Conservation (phyloP, 2,329 filamentous ascomycete species). For the Polytolypa hystricis region DNA sequence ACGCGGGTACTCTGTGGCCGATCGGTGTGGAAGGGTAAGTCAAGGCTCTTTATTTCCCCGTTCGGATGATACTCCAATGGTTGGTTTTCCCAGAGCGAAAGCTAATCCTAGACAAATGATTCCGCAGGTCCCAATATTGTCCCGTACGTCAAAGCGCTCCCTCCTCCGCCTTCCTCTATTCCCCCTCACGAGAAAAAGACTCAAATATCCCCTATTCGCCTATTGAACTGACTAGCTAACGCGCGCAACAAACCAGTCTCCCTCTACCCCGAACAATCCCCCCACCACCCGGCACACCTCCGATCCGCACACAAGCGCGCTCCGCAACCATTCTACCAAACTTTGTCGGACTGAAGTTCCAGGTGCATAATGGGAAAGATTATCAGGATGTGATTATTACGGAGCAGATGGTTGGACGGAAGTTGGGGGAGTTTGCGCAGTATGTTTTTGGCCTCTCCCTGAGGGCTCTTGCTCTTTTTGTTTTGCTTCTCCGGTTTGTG, state of each 20-base stretch:
- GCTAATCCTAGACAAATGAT: constrained; percentile 10
- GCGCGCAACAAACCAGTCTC: constrained; percentile 20
- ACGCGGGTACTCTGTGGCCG: constrained; percentile 59
- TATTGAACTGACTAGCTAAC: too few species aligned
- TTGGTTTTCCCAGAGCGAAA: constrained; percentile 9
- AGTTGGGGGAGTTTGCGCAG: constrained; percentile 84
- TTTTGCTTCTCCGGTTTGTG: constrained; percentile 1
- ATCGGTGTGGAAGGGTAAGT: constrained; percentile 77
- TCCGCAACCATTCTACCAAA: constrained; percentile 82
- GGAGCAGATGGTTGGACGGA: constrained; percentile 93
- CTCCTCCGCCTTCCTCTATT: too few species aligned
- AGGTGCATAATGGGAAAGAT: constrained; percentile 82
- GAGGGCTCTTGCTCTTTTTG: constrained; percentile 1
- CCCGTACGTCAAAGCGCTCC: too few species aligned
- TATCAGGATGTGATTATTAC: constrained; percentile 76
- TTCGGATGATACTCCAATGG: too few species aligned
- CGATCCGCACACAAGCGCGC: constrained; percentile 78
- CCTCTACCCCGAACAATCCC: constrained; percentile 31
- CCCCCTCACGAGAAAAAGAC: neutral
- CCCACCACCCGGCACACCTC: constrained; percentile 52
- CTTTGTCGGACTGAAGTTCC: constrained; percentile 81
- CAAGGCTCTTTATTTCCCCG: neutral
- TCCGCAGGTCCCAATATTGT: constrained; percentile 58
- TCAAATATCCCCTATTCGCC: neutral
- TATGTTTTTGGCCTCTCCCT: constrained; percentile 44